phyloP scores from a whole-genome alignment of 257 asterid genomes.

The Solanum pinnatisectum region DNA sequence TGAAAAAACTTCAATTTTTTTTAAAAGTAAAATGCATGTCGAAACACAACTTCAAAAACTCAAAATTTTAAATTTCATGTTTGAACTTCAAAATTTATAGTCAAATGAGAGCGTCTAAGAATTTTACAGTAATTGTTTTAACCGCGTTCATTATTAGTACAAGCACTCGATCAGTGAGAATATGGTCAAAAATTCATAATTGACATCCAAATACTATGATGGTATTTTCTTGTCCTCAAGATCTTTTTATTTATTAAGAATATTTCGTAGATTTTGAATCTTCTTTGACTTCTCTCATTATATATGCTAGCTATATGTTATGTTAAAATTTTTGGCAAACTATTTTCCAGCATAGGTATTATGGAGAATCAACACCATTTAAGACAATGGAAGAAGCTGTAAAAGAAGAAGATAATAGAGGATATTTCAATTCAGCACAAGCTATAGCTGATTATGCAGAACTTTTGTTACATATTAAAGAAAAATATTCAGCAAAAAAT shows the following conservation, averaged over 20 bases:
- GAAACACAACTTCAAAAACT: not conserved
- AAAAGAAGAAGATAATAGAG: conserved; percentile 32
- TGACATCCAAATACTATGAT: not conserved
- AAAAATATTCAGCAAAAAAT: conserved; percentile 27
- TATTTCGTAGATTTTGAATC: not conserved
- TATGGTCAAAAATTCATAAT: not conserved
- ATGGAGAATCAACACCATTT: conserved; percentile 58
- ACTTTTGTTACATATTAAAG: conserved; percentile 40
- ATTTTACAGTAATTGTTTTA: not conserved
- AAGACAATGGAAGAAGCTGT: conserved; percentile 37
- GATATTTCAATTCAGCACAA: conserved; percentile 74
- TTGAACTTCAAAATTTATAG: not conserved
- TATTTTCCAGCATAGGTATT: conserved; percentile 50
- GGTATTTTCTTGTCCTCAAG: not conserved
- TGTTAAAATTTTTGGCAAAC: not conserved
- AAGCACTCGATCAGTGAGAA: not conserved
- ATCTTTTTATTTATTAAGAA: not conserved
- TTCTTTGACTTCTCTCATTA: not conserved
- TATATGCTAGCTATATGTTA: not conserved
- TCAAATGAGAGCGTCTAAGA: not conserved
- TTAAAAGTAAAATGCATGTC: too few relatives aligned
- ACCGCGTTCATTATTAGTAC: not conserved
- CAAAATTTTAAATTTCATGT: not conserved
- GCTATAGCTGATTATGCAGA: conserved; percentile 81
- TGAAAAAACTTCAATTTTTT: too few relatives aligned